Conservation (phyloP, 768 basidiomycete genomes). For the Amanita subjunquillea region DNA sequence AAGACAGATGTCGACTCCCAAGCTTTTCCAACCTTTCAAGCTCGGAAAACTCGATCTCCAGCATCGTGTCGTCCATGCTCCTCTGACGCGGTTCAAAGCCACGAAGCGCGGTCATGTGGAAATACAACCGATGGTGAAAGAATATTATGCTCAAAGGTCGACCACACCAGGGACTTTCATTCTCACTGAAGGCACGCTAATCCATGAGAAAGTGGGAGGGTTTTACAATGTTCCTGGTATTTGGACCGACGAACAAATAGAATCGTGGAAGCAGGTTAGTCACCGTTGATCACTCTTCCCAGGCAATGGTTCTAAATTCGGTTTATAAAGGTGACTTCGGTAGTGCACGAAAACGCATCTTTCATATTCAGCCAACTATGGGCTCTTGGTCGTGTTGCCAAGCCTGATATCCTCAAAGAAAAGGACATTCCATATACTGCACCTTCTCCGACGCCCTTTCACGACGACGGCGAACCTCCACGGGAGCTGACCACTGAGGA, state of each 20-base stretch:
- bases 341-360: constrained; percentile 12
- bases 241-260: constrained; percentile 43
- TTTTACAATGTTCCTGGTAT: constrained; percentile 40
- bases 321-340: background rate
- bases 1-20: constrained; percentile 5
- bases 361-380: constrained; percentile 48
- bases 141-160: constrained; percentile 38
- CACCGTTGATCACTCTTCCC: background rate
- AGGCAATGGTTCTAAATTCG: background rate
- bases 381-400: constrained; percentile 39
- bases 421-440: constrained; percentile 25
- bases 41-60: constrained; percentile 30
- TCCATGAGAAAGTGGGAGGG: constrained; percentile 35
- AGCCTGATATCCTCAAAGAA: constrained; percentile 20
- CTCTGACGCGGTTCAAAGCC: constrained; percentile 37
- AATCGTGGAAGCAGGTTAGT: constrained; percentile 30
- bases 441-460: constrained; percentile 19
- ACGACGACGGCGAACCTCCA: constrained; percentile 14
- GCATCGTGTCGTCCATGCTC: constrained; percentile 46
- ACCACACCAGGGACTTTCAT: constrained; percentile 36
- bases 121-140: constrained; percentile 22
- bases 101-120: constrained; percentile 23
- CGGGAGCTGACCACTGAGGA: constrained; percentile 35
- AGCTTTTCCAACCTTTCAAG: constrained; percentile 36
- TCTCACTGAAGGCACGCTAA: constrained; percentile 42